These are phyloP conservation scores for Colletotrichum theobromicola DNA, from an alignment of 2,329 filamentous ascomycete genomes.

Conservation along the genomic window DNA sequence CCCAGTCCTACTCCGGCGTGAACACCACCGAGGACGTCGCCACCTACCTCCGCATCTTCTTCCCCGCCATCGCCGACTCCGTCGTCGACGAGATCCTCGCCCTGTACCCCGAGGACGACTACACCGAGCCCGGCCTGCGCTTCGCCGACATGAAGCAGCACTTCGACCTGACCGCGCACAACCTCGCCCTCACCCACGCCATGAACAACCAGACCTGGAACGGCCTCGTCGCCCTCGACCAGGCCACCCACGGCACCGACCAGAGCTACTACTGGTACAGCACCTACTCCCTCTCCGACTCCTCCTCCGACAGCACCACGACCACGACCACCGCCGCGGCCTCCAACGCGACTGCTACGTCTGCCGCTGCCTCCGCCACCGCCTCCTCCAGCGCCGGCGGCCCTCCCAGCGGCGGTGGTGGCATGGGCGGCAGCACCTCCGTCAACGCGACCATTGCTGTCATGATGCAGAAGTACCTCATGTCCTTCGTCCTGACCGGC, in stretches of 20 bases:
- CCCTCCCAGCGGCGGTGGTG: background rate
- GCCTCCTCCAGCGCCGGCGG: background rate
- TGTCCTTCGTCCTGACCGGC: background rate
- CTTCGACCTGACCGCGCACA: background rate
- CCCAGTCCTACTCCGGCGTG: slow-evolving; percentile 48
- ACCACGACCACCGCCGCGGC: background rate
- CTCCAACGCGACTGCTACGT: background rate
- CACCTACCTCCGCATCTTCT: slow-evolving; percentile 36
- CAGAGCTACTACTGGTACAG: slow-evolving; percentile 10
- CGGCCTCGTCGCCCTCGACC: background rate
- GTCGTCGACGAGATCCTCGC: slow-evolving; percentile 44
- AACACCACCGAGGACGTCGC: slow-evolving; percentile 44
- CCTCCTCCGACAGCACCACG: background rate
- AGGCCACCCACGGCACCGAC: background rate
- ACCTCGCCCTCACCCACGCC: background rate
- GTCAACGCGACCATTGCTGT: background rate
- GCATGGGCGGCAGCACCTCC: background rate
- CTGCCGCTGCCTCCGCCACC: background rate
- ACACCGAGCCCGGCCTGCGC: background rate
- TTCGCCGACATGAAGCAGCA: slow-evolving; percentile 6
- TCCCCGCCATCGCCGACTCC: slow-evolving; percentile 24
- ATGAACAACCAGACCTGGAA: background rate
- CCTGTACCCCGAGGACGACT: background rate
- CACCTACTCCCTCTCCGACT: background rate
- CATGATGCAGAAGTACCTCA: slow-evolving; percentile 12